Evolutionary conservation across 2,329 filamentous ascomycete species (phyloP), one percentile per base, ranked within the genome.

Genomic region (Claviceps monticola): DNA sequence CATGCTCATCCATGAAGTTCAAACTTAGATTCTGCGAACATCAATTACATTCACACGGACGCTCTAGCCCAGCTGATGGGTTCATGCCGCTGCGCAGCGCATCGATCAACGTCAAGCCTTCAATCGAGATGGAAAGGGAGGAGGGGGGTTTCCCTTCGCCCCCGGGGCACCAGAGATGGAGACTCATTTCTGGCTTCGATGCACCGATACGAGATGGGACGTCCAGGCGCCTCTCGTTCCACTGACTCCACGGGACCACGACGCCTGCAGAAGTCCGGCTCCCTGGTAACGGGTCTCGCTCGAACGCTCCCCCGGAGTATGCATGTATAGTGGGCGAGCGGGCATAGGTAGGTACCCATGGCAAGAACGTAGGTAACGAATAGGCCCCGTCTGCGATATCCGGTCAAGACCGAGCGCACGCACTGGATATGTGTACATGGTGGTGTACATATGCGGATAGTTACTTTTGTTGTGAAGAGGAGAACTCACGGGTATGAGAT

Each of bases 281-380:
- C 52, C 49, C 41, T 48, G 52, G 39, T 34, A 34, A 49, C 34
- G 49, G 39, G 45, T 46, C 41, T 38, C 23, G 42, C 21, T 44
- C 39, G 39, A 21, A 39, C 36, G 29, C 34, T 34, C 48, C 29
- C 52, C 44, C 29, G 29, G 41, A 45, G 38, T 45, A 44, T 23
- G 13, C 37, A 44, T 23, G 5, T 17, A 13, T 19, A 42, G 39
- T 19, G 21, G 42, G 14, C 8, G 9, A 34, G 29, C 29, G 29
- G 9, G 4, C 11, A 34, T 29, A 26, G 1, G 7, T 29, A 29
- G 17, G 43, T 23, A 17, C 14, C 7, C 29, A n/a, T 21, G 29
- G 42, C 39, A 17, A 50, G 19, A 50, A 38, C 19, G 19, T 7
- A 11, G 13, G 29, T 11, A 50, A 37, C 5, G 34, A 43, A 43